Base-by-base conservation (phyloP, 345 rosid species). In the Cochlearia excelsa region DNA sequence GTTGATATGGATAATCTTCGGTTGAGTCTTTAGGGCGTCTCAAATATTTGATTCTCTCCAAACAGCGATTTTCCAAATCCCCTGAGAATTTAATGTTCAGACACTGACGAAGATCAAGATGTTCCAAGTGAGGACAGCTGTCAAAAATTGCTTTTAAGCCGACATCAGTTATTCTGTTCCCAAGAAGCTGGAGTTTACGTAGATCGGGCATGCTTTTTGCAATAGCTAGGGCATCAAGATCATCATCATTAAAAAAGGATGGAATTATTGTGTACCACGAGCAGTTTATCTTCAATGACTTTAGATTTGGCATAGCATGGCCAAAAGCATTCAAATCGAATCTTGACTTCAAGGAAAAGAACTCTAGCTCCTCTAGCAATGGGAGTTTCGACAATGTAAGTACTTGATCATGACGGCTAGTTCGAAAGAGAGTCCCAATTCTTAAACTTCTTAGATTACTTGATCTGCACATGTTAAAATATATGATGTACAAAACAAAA, bases 51-150 rank as follows among this genome's bases (percentile, higher is more conserved):
- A 85, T 70, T 43, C 16, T 54, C 63, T 76, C 77, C 0, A 33
- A 29, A 66, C 86, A 80, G 34, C 58, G 68, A 69, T 68, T 77
- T 73, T 68, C 78, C 55, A 85, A 38, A 37, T 70, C 46, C 50
- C 77, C 80, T 1, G 3, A 56, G 28, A 83, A 43, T 39, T 26
- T 30, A 38, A 85, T 29, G 43, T 85, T 78, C 66, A 58, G 72
- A 70, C 88, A 85, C 23, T 65, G 65, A 44, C 88, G 81, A 58
- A 85, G 50, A 75, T 85, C 90, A 26, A 85, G 90, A 2, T 77
- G 80, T 57, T 79, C 81, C 2, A 85, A 76, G 64, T 66, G 69
- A 54, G 66, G 80, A 67, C 90, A 85, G 7, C 75, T 54, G 2
- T 82, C 73, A 1, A 85, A 82, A 61, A 88, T 78, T 29, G 75